A percentile compares a stretch with the other conserved stretches of the same genome.
phyloP scores from a whole-genome alignment of 1,284 basidiomycete genomes.

The Ceratobasidium papillatum region DNA sequence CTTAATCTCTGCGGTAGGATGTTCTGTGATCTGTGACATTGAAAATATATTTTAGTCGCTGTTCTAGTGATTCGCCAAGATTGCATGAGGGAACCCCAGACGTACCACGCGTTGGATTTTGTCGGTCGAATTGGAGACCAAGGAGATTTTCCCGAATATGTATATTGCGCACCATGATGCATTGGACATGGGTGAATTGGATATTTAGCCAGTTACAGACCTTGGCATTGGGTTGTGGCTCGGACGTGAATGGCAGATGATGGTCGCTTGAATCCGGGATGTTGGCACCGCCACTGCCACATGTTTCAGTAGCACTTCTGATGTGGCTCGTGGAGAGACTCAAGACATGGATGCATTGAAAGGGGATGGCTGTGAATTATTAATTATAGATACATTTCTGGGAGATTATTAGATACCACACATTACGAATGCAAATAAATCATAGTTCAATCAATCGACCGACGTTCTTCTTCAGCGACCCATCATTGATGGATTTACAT shows the following conservation, averaged over 20 bases:
- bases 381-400: too few species aligned
- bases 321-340: neutral
- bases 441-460: too few species aligned
- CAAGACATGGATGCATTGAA: too few species aligned
- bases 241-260: neutral
- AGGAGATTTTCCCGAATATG: neutral
- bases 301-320: neutral
- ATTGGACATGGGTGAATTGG: neutral
- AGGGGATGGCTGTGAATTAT: neutral
- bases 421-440: too few species aligned
- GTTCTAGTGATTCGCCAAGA: neutral
- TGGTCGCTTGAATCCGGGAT: neutral
- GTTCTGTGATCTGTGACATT: neutral
- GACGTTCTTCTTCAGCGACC: too few species aligned
- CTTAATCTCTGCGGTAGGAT: neutral
- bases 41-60: neutral
- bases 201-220: too few species aligned
- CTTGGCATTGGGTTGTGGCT: neutral
- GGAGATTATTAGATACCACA: too few species aligned
- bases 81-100: neutral
- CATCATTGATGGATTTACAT: neutral
- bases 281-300: neutral
- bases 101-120: slow-evolving; percentile 7
- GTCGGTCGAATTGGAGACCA: neutral
- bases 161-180: slow-evolving; percentile 7